Evolutionary conservation across 805 yeast genomes (phyloP).

Genomic region (Cyberlindnera saturnus): DNA sequence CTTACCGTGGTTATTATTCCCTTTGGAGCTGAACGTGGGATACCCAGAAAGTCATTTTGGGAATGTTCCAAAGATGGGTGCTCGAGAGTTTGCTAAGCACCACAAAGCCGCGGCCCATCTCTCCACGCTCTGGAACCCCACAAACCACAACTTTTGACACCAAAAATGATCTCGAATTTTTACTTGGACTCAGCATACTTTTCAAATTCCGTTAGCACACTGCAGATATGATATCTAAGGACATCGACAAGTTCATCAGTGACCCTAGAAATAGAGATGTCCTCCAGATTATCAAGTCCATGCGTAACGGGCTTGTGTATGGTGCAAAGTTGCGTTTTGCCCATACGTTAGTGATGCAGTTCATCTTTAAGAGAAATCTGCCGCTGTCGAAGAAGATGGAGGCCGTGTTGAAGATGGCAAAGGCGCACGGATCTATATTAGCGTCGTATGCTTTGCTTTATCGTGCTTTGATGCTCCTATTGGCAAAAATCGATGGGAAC

Average conservation of each 20-base stretch:
- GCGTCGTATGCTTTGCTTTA: constrained; percentile 52
- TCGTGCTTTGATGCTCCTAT: constrained; percentile 30
- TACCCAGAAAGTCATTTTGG: no score
- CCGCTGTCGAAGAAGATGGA: constrained; percentile 35
- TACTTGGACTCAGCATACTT: no score
- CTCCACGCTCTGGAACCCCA: no score
- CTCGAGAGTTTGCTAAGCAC: no score
- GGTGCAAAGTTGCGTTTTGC: constrained; percentile 59
- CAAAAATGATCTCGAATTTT: no score
- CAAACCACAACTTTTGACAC: no score
- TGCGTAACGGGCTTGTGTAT: constrained; percentile 42
- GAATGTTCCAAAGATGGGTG: no score
- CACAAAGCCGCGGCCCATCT: no score
- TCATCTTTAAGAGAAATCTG: constrained; percentile 34
- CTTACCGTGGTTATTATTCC: constrained; percentile 4
- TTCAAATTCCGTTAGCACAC: no score
- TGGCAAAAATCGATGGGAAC: constrained; percentile 23
- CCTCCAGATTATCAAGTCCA: constrained; percentile 32
- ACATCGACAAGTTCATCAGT: constrained; percentile 20
- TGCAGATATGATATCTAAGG: not conserved
- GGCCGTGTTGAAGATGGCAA: constrained; percentile 46
- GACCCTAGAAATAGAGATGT: constrained; percentile 31
- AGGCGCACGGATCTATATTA: constrained; percentile 47
- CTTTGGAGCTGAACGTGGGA: no score
- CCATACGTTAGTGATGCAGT: constrained; percentile 57